Evolutionary conservation across 257 asterid genomes (phyloP).

Genomic region (Lantana camara): DNA sequence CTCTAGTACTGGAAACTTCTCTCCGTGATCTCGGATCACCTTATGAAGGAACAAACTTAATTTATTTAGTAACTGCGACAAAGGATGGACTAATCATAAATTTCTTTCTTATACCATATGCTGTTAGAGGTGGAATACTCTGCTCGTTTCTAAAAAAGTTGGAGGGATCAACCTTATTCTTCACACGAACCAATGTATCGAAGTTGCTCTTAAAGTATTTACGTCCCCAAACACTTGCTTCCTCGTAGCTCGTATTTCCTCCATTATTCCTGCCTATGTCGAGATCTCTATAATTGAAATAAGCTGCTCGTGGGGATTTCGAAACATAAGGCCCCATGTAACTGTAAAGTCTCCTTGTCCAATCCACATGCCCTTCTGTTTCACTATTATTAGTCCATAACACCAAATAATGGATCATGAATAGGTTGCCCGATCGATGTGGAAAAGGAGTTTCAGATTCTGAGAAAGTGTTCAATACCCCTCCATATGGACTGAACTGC

Average conservation of each 20-base stretch:
- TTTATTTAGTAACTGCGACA: too few species aligned
- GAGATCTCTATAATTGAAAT: constrained; percentile 31
- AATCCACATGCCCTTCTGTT: neutral
- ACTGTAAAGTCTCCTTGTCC: constrained; percentile 18
- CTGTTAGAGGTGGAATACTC: too few species aligned
- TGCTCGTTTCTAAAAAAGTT: too few species aligned
- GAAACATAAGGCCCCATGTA: constrained; percentile 27
- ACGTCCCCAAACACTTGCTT: too few species aligned
- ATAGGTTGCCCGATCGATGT: constrained; percentile 27
- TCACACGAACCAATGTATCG: too few species aligned
- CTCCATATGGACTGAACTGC: constrained; percentile 35
- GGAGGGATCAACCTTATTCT: too few species aligned
- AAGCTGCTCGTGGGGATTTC: constrained; percentile 25
- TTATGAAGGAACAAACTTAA: too few species aligned
- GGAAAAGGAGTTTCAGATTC: constrained; percentile 37
- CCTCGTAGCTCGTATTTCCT: constrained; percentile 16
- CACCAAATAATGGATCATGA: constrained; percentile 19
- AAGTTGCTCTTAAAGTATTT: too few species aligned
- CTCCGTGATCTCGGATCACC: too few species aligned
- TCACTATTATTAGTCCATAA: neutral
- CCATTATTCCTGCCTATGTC: constrained; percentile 14
- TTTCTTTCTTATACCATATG: too few species aligned
- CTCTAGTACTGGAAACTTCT: too few species aligned
- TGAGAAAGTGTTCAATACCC: neutral
- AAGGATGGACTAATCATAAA: too few species aligned